phyloP scores from a whole-genome alignment of 2,329 filamentous ascomycete species.

The Zopfia rhizophila region DNA sequence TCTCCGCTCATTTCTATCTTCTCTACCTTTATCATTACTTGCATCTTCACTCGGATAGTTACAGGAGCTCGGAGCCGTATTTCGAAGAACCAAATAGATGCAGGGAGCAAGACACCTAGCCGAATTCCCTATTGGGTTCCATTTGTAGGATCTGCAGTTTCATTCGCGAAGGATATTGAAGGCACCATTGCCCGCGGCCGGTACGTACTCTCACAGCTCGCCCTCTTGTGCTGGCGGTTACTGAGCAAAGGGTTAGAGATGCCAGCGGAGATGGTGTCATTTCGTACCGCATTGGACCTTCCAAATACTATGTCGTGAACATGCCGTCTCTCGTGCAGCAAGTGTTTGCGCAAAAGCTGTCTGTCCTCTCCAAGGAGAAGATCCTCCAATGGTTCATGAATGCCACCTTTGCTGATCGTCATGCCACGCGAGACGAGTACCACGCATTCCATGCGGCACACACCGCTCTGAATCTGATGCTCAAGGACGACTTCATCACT shows the following conservation, averaged over 20 bases:
- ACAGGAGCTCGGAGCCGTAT: conserved; percentile 17
- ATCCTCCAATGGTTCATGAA: conserved; percentile 28
- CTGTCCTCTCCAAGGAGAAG: conserved; percentile 20
- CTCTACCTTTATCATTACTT: conserved; percentile 9
- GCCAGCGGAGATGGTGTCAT: conserved; percentile 22
- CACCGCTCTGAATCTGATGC: conserved; percentile 22
- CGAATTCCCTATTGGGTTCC: conserved; percentile 24
- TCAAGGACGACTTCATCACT: conserved; percentile 26
- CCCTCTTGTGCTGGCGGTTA: neutral
- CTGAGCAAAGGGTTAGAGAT: conserved; percentile 7
- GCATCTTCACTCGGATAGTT: conserved; percentile 18
- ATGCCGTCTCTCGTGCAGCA: conserved; percentile 27
- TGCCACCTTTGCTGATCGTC: conserved; percentile 16
- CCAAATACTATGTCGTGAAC: conserved; percentile 25
- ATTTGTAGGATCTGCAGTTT: conserved; percentile 23
- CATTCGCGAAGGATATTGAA: conserved; percentile 23
- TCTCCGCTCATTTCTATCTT: conserved; percentile 15
- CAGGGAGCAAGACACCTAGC: conserved; percentile 18
- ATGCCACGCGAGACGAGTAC: conserved; percentile 18
- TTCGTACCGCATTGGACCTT: conserved; percentile 23
- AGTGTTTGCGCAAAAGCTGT: conserved; percentile 20
- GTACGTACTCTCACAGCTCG: conserved; percentile 7
- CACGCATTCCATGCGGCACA: conserved; percentile 23
- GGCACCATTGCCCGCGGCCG: conserved; percentile 20
- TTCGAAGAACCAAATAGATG: conserved; percentile 14